Evolutionary conservation across 73 alveolate genomes (phyloP).

Genomic region (Stentor coeruleus): DNA sequence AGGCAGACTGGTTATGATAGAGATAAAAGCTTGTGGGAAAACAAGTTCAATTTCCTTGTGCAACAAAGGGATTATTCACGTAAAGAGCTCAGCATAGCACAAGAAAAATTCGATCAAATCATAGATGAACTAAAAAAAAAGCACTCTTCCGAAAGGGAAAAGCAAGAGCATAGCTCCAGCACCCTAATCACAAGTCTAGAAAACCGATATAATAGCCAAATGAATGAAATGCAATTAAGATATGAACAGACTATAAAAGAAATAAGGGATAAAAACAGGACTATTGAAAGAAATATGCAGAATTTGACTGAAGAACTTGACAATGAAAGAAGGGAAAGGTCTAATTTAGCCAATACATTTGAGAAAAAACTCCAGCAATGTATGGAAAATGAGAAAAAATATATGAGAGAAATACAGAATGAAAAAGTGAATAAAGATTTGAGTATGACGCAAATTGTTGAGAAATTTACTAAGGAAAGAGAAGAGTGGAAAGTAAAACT

Average conservation of each 20-base stretch:
- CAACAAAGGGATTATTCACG: constrained; percentile 48
- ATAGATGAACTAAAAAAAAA: constrained; percentile 76
- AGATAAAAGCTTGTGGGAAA: constrained; percentile 10
- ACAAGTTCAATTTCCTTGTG: neutral
- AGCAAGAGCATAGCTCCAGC: constrained; percentile 52
- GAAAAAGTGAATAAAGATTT: constrained; percentile 71
- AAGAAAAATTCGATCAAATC: constrained; percentile 79
- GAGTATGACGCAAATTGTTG: constrained; percentile 58
- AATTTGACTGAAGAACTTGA: constrained; percentile 74
- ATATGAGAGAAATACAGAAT: constrained; percentile 70
- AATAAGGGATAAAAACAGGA: constrained; percentile 48
- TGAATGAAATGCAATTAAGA: constrained; percentile 39
- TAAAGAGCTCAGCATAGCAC: constrained; percentile 73
- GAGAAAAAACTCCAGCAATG: constrained; percentile 83
- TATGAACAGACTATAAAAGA: constrained; percentile 46
- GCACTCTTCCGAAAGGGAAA: constrained; percentile 70
- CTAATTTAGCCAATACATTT: constrained; percentile 58
- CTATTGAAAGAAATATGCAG: constrained; percentile 82
- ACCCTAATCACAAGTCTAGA: constrained; percentile 62
- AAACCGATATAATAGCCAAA: constrained; percentile 69
- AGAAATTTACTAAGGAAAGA: constrained; percentile 74
- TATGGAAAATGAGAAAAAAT: constrained; percentile 59
- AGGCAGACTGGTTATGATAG: constrained; percentile 4
- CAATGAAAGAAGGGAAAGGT: constrained; percentile 67
- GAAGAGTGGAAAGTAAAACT: constrained; percentile 69